These are phyloP conservation scores for Fusarium paranaense DNA, from an alignment of 2,329 filamentous ascomycete species.

Conservation along the genomic window DNA sequence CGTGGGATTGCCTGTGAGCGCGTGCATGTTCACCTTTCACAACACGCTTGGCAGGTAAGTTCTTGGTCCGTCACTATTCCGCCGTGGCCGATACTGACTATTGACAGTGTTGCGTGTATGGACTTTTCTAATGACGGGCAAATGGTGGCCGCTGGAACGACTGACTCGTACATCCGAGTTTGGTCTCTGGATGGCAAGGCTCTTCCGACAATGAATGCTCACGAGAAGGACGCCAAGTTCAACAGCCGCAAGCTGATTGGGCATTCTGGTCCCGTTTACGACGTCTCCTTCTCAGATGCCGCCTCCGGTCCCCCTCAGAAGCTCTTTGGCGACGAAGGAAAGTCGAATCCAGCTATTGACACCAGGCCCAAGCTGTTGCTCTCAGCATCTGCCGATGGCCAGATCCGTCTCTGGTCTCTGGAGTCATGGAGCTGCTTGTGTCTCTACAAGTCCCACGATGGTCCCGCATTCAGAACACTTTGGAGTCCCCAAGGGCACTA, in stretches of 20 bases:
- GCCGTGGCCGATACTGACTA: conserved; percentile 22
- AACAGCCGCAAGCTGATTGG: conserved; percentile 82
- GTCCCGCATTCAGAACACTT: conserved; percentile 86
- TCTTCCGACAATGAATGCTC: conserved; percentile 73
- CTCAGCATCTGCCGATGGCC: conserved; percentile 88
- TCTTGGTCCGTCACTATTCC: neutral
- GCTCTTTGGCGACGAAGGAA: conserved; percentile 63
- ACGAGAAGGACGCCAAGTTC: conserved; percentile 69
- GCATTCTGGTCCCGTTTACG: conserved; percentile 90
- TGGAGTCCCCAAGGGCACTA: conserved; percentile 98
- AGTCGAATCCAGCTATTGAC: conserved; percentile 56
- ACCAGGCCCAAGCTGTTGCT: conserved; percentile 80
- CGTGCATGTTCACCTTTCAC: conserved; percentile 98
- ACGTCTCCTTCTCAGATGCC: conserved; percentile 84
- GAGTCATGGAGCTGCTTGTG: conserved; percentile 94
- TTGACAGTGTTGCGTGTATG: conserved; percentile 82
- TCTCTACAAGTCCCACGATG: conserved; percentile 92
- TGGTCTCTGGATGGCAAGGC: conserved; percentile 91
- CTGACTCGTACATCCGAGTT: conserved; percentile 94
- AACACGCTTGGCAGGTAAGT: conserved; percentile 90
- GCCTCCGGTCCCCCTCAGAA: conserved; percentile 67
- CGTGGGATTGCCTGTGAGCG: conserved; percentile 83
- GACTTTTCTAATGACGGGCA: conserved; percentile 94
- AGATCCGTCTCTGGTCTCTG: conserved; percentile 91
- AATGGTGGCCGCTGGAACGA: conserved; percentile 88